Conservation (phyloP, 148 eudicot genomes). For the Chenopodium berlandieri region DNA sequence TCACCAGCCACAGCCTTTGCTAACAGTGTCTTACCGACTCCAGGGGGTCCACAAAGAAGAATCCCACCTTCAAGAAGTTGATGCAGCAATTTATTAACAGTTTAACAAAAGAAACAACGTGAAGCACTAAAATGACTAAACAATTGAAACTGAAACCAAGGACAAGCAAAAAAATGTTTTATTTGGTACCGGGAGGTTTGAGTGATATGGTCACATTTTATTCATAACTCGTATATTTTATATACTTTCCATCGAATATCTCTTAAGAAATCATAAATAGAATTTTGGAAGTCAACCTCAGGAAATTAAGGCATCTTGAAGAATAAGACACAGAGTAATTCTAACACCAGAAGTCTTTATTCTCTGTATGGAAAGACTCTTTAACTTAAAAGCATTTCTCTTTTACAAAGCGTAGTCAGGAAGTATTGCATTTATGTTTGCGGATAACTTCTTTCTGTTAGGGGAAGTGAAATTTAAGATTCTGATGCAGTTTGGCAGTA, state of each 20-base stretch:
- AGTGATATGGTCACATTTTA: not conserved
- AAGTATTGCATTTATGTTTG: not conserved
- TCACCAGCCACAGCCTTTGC: conserved; percentile 99
- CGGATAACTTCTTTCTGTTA: not conserved
- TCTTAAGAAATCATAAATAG: not conserved
- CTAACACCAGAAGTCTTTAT: not conserved
- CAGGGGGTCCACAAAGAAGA: conserved; percentile 98
- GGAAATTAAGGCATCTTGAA: not conserved
- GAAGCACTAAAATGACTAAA: not conserved
- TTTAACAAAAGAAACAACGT: conserved; percentile 2
- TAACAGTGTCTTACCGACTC: conserved; percentile 92
- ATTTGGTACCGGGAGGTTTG: not conserved
- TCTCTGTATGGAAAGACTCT: too few relatives aligned
- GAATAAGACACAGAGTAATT: not conserved
- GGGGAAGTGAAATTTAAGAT: too few relatives aligned
- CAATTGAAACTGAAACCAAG: not conserved
- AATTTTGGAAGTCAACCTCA: too few relatives aligned
- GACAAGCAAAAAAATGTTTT: too few relatives aligned
- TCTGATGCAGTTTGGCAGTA: too few relatives aligned
- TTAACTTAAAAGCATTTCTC: not conserved
- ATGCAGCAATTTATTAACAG: not conserved
- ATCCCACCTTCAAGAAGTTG: conserved; percentile 65
- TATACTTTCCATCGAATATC: not conserved
- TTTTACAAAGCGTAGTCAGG: not conserved
- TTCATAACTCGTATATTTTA: not conserved